Percentiles rank a stretch among this genome's conserved stretches.
phyloP scores from a whole-genome alignment of 2,329 filamentous ascomycete species.

The Aspergillus quadricinctus region DNA sequence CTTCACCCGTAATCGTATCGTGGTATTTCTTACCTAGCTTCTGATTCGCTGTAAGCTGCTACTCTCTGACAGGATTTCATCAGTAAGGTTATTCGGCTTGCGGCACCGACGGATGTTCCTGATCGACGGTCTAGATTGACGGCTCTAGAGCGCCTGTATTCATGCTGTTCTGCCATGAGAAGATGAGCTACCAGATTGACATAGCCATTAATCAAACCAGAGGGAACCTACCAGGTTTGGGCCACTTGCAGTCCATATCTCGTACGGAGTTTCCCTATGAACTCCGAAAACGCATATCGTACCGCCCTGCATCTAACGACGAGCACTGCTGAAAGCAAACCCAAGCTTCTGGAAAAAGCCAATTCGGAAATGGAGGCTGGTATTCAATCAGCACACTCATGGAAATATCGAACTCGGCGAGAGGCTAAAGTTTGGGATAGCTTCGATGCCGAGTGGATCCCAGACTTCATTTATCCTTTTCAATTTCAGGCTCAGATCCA shows the following conservation, averaged over 20 bases:
- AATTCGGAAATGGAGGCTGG: too few species aligned
- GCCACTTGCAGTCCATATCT: background rate
- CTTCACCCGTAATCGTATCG: background rate
- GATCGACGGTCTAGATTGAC: slow-evolving; percentile 1
- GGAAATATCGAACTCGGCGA: background rate
- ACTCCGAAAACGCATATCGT: too few species aligned
- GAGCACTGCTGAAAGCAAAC: background rate
- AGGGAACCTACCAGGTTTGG: background rate
- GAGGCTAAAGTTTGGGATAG: background rate
- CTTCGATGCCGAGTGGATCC: background rate
- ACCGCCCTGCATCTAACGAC: background rate
- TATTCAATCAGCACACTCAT: background rate
- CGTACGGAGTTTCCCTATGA: too few species aligned
- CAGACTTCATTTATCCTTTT: background rate
- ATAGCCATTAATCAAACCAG: background rate
- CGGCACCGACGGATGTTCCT: slow-evolving; percentile 8
- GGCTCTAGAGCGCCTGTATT: background rate
- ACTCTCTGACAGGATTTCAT: background rate
- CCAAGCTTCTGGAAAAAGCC: too few species aligned
- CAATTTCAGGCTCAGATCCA: background rate
- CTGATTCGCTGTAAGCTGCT: background rate
- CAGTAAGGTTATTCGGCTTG: background rate
- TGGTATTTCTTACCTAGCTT: background rate
- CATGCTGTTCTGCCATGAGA: background rate
- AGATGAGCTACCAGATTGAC: background rate